A percentile compares a stretch with the other conserved stretches of the same genome.
Conservation (phyloP, 176 grass and related monocot genomes). For the Musa acuminata region DNA sequence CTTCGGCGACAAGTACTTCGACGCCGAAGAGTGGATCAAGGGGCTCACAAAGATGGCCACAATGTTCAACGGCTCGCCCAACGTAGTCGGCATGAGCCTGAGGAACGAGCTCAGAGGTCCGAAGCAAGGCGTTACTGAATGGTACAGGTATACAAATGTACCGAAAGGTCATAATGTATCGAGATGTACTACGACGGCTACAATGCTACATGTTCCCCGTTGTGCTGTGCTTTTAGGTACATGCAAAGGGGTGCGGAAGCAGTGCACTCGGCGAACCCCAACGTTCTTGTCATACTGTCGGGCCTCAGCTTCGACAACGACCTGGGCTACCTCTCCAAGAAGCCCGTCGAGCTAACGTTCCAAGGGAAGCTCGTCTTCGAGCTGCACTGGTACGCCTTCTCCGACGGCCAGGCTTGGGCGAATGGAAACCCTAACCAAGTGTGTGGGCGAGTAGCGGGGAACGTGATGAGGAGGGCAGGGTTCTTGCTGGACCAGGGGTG, state of each 20-base stretch:
- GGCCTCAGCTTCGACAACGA: slow-evolving; percentile 8
- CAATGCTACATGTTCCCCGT: background rate
- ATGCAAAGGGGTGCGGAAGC: slow-evolving; percentile 7
- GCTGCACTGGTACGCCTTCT: slow-evolving; percentile 14
- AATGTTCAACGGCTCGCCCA: slow-evolving; percentile 2
- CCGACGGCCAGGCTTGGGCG: slow-evolving; percentile 4
- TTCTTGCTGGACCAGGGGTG: slow-evolving; percentile 16
- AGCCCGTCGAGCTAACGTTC: background rate
- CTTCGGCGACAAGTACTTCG: slow-evolving; percentile 15
- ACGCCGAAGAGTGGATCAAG: slow-evolving; percentile 8
- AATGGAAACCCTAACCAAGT: slow-evolving; percentile 2
- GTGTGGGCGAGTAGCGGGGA: background rate
- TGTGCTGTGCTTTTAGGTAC: background rate
- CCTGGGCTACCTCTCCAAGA: background rate
- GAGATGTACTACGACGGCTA: background rate
- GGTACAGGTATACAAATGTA: background rate
- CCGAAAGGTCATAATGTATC: background rate
- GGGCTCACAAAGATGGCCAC: slow-evolving; percentile 7
- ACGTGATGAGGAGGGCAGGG: slow-evolving; percentile 10
- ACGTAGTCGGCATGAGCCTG: slow-evolving; percentile 13
- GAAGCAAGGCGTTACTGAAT: background rate
- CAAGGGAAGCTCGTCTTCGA: slow-evolving; percentile 5
- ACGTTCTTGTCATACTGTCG: slow-evolving; percentile 8
- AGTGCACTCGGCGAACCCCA: slow-evolving; percentile 4
- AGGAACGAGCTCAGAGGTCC: slow-evolving; percentile 14